Evolutionary conservation across 768 basidiomycete genomes (phyloP), one percentile per base, ranked within the genome.

Genomic region (Suillus luteus): DNA sequence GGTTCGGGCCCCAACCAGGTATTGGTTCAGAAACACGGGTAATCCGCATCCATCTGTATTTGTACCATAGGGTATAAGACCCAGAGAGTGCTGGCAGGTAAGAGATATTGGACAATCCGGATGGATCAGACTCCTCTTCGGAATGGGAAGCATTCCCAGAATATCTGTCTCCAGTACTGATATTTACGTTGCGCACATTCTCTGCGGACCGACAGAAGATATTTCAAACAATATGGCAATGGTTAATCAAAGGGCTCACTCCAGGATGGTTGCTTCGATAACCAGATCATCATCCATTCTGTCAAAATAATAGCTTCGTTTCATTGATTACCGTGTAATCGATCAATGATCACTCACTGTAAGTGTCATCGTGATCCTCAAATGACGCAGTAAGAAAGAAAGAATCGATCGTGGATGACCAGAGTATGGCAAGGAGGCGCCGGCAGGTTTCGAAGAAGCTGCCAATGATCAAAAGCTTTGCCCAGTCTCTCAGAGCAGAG

Each of bases 231-330:
- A 60, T 9, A 41, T 3, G 11, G 11, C 24, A 19, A 51, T 54
- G 5, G 51, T 54, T 40, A 27, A 31, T 22, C 5, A 22, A 22
- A 12, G 8, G 33, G 75, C 85, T 68, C 65, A 83, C 81, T 75
- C 86, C 86, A 90, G n/a, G 82, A 77, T 22, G 85, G 81, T 48
- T 86, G 85, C 59, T 80, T 79, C 5, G 87, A 85, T 0, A 91
- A 73, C 89, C 90, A 92, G 46, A 81, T 74, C 81, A 90, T 82
- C 69, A 91, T 80, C 90, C 90, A 92, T 44, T 82, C 88, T 90
- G 62, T 33, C 44, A 44, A 55, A 38, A 37, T 54, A n/a, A 38
- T 37, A 49, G 41, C 67, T 55, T 60, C 37, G 33, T 12, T 43
- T 55, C 61, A 46, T 35, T 35, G 19, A 35, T 35, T 35, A 1